phyloP scores from a whole-genome alignment of 768 basidiomycete genomes.

The Suillus decipiens region DNA sequence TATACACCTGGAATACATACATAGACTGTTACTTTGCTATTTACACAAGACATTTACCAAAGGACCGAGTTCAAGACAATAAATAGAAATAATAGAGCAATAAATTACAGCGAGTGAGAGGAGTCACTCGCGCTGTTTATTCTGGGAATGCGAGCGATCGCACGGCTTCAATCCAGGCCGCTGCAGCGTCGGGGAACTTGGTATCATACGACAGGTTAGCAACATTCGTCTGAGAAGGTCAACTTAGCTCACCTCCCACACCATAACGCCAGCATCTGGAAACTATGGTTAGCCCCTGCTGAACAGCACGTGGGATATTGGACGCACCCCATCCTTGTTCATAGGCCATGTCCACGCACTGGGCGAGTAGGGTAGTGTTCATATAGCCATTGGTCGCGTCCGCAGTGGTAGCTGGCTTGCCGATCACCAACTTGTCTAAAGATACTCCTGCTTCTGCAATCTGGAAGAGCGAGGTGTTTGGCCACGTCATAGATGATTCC shows the following conservation, averaged over 20 bases:
- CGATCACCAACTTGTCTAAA: slow-evolving; percentile 70
- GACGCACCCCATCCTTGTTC: slow-evolving; percentile 65
- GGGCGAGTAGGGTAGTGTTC: slow-evolving; percentile 52
- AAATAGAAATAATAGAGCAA: not conserved
- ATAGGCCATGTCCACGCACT: slow-evolving; percentile 64
- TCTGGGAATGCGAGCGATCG: slow-evolving; percentile 38
- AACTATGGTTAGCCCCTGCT: not conserved
- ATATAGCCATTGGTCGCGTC: slow-evolving; percentile 64
- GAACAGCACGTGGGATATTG: not conserved
- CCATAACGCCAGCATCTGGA: slow-evolving; percentile 19
- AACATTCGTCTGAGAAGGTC: not conserved
- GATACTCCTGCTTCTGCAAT: slow-evolving; percentile 55
- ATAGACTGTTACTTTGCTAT: not conserved
- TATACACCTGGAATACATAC: not conserved
- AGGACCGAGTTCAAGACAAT: not conserved
- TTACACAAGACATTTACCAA: not conserved
- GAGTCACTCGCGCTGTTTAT: slow-evolving; percentile 17
- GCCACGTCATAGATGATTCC: slow-evolving; percentile 42
- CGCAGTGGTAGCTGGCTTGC: slow-evolving; percentile 58
- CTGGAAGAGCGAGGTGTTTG: slow-evolving; percentile 48
- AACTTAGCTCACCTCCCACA: slow-evolving; percentile 25
- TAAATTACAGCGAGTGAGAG: not conserved
- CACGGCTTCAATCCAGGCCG: slow-evolving; percentile 43
- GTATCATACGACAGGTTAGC: not conserved
- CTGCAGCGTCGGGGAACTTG: slow-evolving; percentile 43